A percentile compares a stretch with the other conserved stretches of the same genome.
Conservation (phyloP, 371 early-diverging fungal genomes). For the Polyrhizophydium stewartii region DNA sequence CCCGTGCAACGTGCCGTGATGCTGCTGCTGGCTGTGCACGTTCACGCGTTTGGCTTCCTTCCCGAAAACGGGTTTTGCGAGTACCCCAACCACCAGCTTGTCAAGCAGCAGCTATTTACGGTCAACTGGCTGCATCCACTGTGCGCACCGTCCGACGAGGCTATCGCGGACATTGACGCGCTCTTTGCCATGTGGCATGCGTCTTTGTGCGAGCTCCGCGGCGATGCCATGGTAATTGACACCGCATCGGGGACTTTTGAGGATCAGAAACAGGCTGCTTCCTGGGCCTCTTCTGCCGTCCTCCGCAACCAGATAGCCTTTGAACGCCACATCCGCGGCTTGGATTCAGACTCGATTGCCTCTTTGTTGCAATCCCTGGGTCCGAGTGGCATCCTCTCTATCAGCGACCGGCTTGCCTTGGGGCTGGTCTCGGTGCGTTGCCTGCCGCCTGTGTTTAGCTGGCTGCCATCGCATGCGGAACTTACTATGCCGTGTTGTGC, state of each 20-base stretch:
- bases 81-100: constrained; percentile 23
- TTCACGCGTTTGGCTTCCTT: constrained; percentile 12
- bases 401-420: neutral
- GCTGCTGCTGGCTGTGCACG: constrained; percentile 23
- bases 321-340: too few species aligned
- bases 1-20: constrained; percentile 8
- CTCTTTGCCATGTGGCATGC: neutral
- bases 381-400: neutral
- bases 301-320: too few species aligned
- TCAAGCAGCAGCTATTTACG: constrained; percentile 10
- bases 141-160: neutral
- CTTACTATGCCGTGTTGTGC: too few species aligned
- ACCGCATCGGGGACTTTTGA: neutral
- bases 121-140: constrained; percentile 11
- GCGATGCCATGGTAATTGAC: neutral
- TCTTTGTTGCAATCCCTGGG: too few species aligned
- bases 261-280: neutral
- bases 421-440: too few species aligned
- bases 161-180: neutral
- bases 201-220: neutral
- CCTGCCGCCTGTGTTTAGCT: too few species aligned
- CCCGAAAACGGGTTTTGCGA: constrained; percentile 13
- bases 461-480: too few species aligned
- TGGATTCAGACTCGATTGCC: neutral
- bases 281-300: too few species aligned